A percentile compares a stretch with the other conserved stretches of the same genome.
phyloP scores from a whole-genome alignment of 768 basidiomycete genomes.

The Termitomyces sp. region DNA sequence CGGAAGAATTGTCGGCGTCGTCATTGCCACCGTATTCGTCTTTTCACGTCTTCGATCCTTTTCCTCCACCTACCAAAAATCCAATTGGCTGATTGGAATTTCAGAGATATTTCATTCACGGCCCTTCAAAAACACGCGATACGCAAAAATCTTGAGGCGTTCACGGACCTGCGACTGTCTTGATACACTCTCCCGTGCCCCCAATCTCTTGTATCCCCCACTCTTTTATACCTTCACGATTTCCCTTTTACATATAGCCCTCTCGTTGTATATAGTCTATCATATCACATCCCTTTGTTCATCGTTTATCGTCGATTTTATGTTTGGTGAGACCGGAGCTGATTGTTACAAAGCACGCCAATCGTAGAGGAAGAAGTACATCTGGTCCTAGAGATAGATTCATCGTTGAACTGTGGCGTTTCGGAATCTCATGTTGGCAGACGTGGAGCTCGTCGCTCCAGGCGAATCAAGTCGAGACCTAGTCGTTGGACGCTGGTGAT shows the following conservation, averaged over 20 bases:
- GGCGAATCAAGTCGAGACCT: not conserved
- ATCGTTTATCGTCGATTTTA: too few relatives aligned
- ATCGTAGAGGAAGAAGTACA: not conserved
- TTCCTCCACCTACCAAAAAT: not conserved
- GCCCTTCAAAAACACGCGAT: not conserved
- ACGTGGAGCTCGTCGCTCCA: not conserved
- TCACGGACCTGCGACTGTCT: not conserved
- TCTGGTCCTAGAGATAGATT: not conserved
- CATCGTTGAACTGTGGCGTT: not conserved
- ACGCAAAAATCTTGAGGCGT: not conserved
- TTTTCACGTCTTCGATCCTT: not conserved
- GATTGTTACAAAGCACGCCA: not conserved
- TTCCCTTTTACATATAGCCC: not conserved
- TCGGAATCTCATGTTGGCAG: too few relatives aligned
- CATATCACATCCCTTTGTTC: not conserved
- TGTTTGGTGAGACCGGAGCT: not conserved
- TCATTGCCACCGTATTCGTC: not conserved
- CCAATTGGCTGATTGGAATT: not conserved
- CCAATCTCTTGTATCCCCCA: too few relatives aligned
- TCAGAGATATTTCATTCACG: not conserved
- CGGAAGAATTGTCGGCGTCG: not conserved
- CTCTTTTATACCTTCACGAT: not conserved
- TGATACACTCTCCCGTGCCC: too few relatives aligned
- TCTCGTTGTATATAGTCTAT: not conserved
- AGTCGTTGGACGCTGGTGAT: not conserved